These are phyloP conservation scores for Boechera retrofracta DNA, from an alignment of 345 rosid genomes.

Conservation along the genomic window DNA sequence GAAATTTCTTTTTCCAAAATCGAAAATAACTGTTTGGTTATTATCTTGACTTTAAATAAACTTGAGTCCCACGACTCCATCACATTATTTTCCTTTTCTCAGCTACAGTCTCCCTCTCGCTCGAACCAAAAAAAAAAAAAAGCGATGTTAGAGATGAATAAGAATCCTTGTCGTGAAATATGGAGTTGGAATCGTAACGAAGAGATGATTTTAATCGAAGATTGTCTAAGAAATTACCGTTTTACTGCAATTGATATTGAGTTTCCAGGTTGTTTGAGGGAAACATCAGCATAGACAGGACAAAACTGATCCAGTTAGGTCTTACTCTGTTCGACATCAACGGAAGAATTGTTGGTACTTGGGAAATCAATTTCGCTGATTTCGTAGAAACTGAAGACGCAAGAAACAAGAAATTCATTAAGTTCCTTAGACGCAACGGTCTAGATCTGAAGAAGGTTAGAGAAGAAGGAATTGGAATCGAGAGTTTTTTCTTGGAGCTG, in stretches of 20 bases:
- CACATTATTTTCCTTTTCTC: neutral
- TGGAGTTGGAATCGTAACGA: neutral
- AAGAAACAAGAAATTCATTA: slow-evolving; percentile 1
- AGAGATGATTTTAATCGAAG: slow-evolving; percentile 9
- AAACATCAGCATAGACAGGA: neutral
- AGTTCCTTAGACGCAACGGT: slow-evolving; percentile 9
- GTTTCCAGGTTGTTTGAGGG: neutral
- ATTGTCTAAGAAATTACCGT: neutral
- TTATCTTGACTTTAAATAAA: neutral
- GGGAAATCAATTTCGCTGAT: slow-evolving; percentile 32
- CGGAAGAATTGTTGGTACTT: neutral
- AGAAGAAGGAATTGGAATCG: neutral
- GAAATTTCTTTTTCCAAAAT: neutral
- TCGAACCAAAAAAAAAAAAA: neutral
- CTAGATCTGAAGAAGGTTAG: slow-evolving; percentile 7
- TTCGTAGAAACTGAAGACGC: neutral
- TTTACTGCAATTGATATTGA: neutral
- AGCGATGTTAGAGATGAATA: neutral
- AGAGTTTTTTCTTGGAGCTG: neutral
- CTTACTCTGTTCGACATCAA: slow-evolving; percentile 6
- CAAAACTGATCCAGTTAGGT: slow-evolving; percentile 35
- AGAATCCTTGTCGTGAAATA: neutral
- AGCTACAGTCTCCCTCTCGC: neutral
- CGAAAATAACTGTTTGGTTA: neutral
- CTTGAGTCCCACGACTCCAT: neutral